Conservation (phyloP, 805 yeast genomes). For the Jamesozyma rosinii region DNA sequence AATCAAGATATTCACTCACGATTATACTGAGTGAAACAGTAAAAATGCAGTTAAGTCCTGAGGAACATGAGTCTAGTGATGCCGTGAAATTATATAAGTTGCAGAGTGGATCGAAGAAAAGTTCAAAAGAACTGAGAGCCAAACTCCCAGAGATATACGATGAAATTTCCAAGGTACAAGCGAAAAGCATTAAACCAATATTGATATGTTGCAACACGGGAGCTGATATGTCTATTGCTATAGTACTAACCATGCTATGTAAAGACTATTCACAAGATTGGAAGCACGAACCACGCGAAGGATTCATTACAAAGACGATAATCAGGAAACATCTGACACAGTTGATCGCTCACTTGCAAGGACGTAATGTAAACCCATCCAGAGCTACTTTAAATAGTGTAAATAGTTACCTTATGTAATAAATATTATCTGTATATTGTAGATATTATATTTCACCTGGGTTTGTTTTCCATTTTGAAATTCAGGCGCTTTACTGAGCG, state of each 20-base stretch:
- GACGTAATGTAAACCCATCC: conserved; percentile 58
- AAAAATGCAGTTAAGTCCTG: neutral
- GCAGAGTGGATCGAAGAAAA: conserved; percentile 46
- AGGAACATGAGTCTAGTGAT: neutral
- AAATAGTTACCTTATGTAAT: conserved; percentile 46
- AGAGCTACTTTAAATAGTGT: conserved; percentile 69
- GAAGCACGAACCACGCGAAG: conserved; percentile 13
- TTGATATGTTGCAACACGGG: conserved; percentile 56
- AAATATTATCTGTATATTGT: neutral
- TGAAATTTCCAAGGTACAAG: conserved; percentile 18
- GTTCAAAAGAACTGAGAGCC: conserved; percentile 51
- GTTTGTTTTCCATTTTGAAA: neutral
- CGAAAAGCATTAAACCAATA: conserved; percentile 16
- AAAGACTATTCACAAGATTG: conserved; percentile 38
- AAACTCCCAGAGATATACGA: conserved; percentile 35
- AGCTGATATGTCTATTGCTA: conserved; percentile 56
- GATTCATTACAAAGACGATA: conserved; percentile 37
- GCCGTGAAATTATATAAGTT: conserved; percentile 10
- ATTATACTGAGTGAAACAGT: conserved; percentile 17
- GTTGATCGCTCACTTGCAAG: conserved; percentile 34
- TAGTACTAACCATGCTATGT: conserved; percentile 46
- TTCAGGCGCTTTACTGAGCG: neutral
- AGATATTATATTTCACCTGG: no score
- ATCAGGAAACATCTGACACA: conserved; percentile 48
- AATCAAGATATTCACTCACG: conserved; percentile 8